Base-by-base conservation (phyloP, 2,329 filamentous ascomycete species). In the Fonsecaea pedrosoi region DNA sequence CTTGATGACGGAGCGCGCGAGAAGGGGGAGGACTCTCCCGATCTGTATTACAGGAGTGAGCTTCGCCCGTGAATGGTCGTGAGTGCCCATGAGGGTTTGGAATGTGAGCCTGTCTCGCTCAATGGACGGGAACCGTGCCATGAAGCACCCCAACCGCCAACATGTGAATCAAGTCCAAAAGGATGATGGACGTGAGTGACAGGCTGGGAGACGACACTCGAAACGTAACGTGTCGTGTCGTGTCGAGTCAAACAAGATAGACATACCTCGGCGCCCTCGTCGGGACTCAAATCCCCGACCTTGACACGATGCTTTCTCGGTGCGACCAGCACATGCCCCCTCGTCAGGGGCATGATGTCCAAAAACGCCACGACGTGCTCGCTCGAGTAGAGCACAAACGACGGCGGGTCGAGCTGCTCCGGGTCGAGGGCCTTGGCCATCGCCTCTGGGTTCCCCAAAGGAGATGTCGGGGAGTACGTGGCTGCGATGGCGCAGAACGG, bases 311-410 rank as follows among this genome's bases (percentile, higher is more conserved):
- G 95, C 40, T 82, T 76, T 48, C 95, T 86, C 8, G 93, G 91
- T 62, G 90, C 92, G 38, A 98, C 85, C 0, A 98, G 85, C 6
- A 97, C 79, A 82, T 98, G 94, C 1, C 94, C 94, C 0, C 83
- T 83, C 0, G 91, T 90, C 60, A 98, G 87, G 0, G 95, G 95
- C 82, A 96, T 86, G 74, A 97, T 97, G 80, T 98, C 94, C 73
- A 98, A 85, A 79, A 98, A 98, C 50, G 93, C 93, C 69, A 98
- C 81, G 34, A 95, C 87, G 68, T 88, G 78, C 1, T 88, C 88
- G 0, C 92, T 95, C 2, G 91, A 92, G 66, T 97, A 86, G 37
- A 97, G 86, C 35, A 97, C 75, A 73, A 86, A 65, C 15, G 66
- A 58, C 10, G 66, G 70, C 54, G 65, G 64, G 53, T 66, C 54